Conservation (phyloP, 768 basidiomycete species). For the Panellus pusillus region DNA sequence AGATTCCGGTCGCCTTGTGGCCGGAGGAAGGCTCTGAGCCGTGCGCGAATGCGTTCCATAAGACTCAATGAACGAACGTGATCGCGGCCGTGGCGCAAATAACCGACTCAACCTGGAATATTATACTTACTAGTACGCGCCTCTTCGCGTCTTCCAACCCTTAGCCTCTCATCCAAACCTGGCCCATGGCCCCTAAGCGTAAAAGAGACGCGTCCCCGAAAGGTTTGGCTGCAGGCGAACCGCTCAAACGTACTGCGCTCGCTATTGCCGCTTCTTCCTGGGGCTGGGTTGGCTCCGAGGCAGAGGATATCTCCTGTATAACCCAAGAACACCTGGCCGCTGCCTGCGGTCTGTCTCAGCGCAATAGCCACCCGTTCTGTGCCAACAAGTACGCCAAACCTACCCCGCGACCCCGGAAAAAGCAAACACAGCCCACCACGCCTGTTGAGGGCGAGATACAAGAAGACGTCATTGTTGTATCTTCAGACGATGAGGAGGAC, state of each 20-base stretch:
- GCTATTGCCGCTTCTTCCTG: constrained; percentile 56
- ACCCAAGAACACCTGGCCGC: constrained; percentile 62
- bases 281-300: constrained; percentile 80
- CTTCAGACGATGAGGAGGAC: constrained; percentile 55
- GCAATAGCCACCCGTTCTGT: constrained; percentile 55
- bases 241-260: constrained; percentile 57
- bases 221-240: constrained; percentile 62
- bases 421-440: constrained; percentile 10
- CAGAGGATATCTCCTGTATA: constrained; percentile 55
- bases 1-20: constrained; percentile 20
- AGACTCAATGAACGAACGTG: constrained; percentile 3
- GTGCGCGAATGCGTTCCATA: constrained; percentile 13
- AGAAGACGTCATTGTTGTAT: constrained; percentile 68
- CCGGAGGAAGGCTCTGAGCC: constrained; percentile 7
- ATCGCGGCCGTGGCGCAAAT: not conserved
- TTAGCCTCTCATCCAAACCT: constrained; percentile 16
- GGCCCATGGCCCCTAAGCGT: constrained; percentile 56
- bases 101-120: not conserved
- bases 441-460: constrained; percentile 43
- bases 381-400: constrained; percentile 49
- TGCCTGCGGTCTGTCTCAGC: constrained; percentile 65
- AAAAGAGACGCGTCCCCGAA: constrained; percentile 52
- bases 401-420: constrained; percentile 17
- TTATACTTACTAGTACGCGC: constrained; percentile 10
- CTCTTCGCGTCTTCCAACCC: constrained; percentile 5